Percentiles rank a stretch among this genome's conserved stretches.
Conservation (phyloP, 176 grass and related monocot genomes). For the Triticum dicoccoides region DNA sequence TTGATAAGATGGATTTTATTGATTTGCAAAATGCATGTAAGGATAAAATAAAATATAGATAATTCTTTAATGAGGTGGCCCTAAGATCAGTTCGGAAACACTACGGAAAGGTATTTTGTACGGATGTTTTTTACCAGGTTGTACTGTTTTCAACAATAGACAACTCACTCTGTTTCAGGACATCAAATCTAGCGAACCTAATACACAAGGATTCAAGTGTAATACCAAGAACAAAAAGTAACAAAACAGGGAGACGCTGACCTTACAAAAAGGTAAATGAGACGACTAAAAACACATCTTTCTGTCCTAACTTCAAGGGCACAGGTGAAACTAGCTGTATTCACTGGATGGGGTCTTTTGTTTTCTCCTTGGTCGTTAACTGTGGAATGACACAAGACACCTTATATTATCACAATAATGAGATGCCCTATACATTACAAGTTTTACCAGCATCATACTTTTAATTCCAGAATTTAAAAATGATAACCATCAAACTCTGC, state of each 20-base stretch:
- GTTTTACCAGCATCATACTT: neutral
- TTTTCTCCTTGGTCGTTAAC: neutral
- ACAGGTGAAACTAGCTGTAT: neutral
- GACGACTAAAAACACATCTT: neutral
- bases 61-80: conserved; percentile 8
- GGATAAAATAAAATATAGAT: conserved; percentile 21
- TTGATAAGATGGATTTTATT: conserved; percentile 16
- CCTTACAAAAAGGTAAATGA: neutral
- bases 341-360: neutral
- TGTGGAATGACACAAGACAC: neutral
- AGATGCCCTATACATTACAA: neutral
- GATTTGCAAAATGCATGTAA: conserved; percentile 13
- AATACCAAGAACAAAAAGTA: conserved; percentile 5
- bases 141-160: conserved; percentile 24
- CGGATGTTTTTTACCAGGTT: neutral
- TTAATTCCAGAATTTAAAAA: neutral
- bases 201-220: neutral
- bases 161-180: neutral
- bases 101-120: neutral
- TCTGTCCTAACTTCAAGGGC: conserved; percentile 18
- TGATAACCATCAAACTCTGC: conserved; percentile 3
- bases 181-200: neutral
- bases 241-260: neutral
- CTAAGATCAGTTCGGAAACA: conserved; percentile 5
- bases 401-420: neutral